Evolutionary conservation across 2,329 filamentous ascomycete genomes (phyloP).

Genomic region (Ophiocordyceps robertsii): DNA sequence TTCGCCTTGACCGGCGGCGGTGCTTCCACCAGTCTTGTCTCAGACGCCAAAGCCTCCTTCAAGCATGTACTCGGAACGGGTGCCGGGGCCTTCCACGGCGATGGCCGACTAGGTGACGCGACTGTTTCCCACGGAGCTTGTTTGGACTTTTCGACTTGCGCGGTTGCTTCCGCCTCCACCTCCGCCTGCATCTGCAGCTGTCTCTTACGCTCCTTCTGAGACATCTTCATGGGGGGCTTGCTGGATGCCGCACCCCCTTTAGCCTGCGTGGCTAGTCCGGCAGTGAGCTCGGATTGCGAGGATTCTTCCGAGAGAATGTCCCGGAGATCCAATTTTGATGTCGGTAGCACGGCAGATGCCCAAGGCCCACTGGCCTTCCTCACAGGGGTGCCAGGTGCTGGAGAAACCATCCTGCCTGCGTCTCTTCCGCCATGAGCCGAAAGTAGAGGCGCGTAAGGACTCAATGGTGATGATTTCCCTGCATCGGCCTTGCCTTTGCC

Average conservation of each 20-base stretch:
- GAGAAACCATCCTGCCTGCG: neutral
- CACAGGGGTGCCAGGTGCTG: neutral
- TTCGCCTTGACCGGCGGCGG: constrained; percentile 21
- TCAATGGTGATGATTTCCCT: neutral
- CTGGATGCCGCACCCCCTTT: constrained; percentile 23
- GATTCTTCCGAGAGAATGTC: constrained; percentile 58
- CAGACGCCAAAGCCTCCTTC: constrained; percentile 30
- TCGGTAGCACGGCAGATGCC: constrained; percentile 36
- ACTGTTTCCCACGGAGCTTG: constrained; percentile 32
- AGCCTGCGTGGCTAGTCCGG: constrained; percentile 37
- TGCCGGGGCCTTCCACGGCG: constrained; percentile 55
- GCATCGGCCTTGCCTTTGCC: constrained; percentile 2
- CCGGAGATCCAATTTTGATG: constrained; percentile 57
- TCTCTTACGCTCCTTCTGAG: constrained; percentile 85
- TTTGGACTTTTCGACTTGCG: constrained; percentile 15
- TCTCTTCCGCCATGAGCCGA: neutral
- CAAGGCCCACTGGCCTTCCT: constrained; percentile 29
- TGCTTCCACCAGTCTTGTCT: constrained; percentile 11
- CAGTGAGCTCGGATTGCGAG: constrained; percentile 38
- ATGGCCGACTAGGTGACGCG: constrained; percentile 22
- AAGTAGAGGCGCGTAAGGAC: neutral
- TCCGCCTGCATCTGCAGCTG: constrained; percentile 55
- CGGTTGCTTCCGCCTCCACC: constrained; percentile 27
- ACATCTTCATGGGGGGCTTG: constrained; percentile 47
- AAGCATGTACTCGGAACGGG: constrained; percentile 33